Evolutionary conservation across 306 rosid species (phyloP).

Genomic region (Malus sylvestris): DNA sequence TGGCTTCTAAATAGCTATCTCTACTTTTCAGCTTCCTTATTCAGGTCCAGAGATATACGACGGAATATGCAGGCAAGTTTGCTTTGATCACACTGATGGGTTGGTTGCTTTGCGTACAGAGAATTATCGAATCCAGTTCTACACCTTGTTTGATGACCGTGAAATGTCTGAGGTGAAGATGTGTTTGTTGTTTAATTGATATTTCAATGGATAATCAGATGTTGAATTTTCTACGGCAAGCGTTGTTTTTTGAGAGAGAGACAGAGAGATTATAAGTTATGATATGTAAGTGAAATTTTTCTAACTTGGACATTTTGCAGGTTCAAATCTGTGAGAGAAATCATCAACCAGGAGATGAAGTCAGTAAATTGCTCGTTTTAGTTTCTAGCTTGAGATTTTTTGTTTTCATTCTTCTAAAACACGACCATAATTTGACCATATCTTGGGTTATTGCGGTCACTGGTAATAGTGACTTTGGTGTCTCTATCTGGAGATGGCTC

Average conservation of each 20-base stretch:
- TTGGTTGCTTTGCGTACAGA: slow-evolving; percentile 69
- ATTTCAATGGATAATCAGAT: not conserved
- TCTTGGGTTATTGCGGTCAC: slow-evolving; percentile 22
- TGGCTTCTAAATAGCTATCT: not conserved
- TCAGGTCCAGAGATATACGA: slow-evolving; percentile 46
- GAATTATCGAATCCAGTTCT: slow-evolving; percentile 77
- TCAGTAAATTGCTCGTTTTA: slow-evolving; percentile 50
- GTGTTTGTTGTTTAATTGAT: slow-evolving; percentile 1
- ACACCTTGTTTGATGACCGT: slow-evolving; percentile 73
- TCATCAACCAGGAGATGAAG: slow-evolving; percentile 89
- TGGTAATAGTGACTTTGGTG: slow-evolving; percentile 66
- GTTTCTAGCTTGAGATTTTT: slow-evolving; percentile 1
- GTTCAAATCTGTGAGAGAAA: slow-evolving; percentile 96
- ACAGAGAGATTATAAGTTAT: not conserved
- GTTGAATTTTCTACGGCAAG: slow-evolving; percentile 2
- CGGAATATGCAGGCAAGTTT: slow-evolving; percentile 39
- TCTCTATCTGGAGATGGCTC: slow-evolving; percentile 75
- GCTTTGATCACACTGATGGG: slow-evolving; percentile 70
- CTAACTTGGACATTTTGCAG: slow-evolving; percentile 43
- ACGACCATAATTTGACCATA: not conserved
- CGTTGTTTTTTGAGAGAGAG: not conserved
- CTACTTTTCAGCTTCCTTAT: slow-evolving; percentile 53
- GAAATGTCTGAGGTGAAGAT: slow-evolving; percentile 70
- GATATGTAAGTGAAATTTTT: too few relatives aligned
- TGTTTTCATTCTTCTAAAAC: not conserved